Evolutionary conservation across 352 stramenopile genomes (phyloP).

Genomic region (Phytopythium vexans): DNA sequence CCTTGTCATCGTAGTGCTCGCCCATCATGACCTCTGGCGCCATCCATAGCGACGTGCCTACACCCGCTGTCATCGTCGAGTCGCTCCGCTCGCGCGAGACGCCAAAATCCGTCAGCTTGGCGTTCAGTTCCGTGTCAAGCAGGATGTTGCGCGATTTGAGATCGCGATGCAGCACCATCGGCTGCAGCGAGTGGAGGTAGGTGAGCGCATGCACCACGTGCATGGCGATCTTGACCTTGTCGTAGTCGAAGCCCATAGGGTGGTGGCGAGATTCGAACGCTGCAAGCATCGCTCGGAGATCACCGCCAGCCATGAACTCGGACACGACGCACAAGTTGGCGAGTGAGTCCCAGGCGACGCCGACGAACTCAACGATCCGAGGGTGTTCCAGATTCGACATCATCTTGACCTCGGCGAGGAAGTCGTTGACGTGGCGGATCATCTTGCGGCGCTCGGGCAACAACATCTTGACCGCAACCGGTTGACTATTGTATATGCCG

Average conservation of each 20-base stretch:
- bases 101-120: slow-evolving; percentile 43
- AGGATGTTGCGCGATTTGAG: slow-evolving; percentile 42
- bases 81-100: no score
- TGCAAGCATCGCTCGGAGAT: slow-evolving; percentile 25
- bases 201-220: slow-evolving; percentile 34
- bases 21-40: no score
- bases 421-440: slow-evolving; percentile 9
- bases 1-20: slow-evolving; percentile 19
- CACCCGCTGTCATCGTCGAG: slow-evolving; percentile 28
- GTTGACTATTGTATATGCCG: slow-evolving; percentile 15
- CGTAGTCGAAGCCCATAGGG: slow-evolving; percentile 20
- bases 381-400: slow-evolving; percentile 33
- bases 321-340: slow-evolving; percentile 33
- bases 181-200: slow-evolving; percentile 22
- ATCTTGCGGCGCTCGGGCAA: slow-evolving; percentile 10
- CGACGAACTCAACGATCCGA: slow-evolving; percentile 39
- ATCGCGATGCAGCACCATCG: slow-evolving; percentile 27
- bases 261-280: slow-evolving; percentile 8
- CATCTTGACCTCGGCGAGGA: slow-evolving; percentile 27
- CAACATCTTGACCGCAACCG: slow-evolving; percentile 27
- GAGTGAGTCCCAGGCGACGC: slow-evolving; percentile 39
- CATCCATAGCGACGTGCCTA: no score
- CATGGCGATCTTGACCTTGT: slow-evolving; percentile 42
- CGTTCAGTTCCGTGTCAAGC: slow-evolving; percentile 19
- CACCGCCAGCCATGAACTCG: slow-evolving; percentile 39